phyloP scores from a whole-genome alignment of 2,329 filamentous ascomycete genomes.

The Coniochaeta prunicola region DNA sequence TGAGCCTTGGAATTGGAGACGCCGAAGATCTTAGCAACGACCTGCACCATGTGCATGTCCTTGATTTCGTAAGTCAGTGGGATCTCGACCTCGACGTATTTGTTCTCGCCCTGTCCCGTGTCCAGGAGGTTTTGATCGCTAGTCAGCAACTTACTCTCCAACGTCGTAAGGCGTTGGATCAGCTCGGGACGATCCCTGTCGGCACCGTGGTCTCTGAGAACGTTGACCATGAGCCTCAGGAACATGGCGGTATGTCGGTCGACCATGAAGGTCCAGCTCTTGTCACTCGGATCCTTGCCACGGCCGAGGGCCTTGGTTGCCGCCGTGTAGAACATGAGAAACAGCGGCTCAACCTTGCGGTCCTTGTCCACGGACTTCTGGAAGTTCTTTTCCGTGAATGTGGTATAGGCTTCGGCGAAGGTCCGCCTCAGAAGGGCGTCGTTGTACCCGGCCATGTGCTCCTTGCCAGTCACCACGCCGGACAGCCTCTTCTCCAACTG shows the following conservation, averaged over 20 bases:
- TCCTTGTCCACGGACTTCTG: slow-evolving; percentile 92
- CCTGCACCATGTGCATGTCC: slow-evolving; percentile 90
- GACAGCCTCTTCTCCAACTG: slow-evolving; percentile 65
- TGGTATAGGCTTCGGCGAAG: slow-evolving; percentile 90
- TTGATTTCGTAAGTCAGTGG: slow-evolving; percentile 88
- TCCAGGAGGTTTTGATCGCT: slow-evolving; percentile 84
- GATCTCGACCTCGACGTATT: slow-evolving; percentile 72
- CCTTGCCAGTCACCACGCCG: slow-evolving; percentile 71
- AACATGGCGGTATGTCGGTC: slow-evolving; percentile 94
- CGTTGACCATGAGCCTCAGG: slow-evolving; percentile 74
- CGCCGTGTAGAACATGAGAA: slow-evolving; percentile 93
- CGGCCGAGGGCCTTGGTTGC: slow-evolving; percentile 81
- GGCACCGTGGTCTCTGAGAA: slow-evolving; percentile 77
- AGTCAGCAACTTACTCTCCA: slow-evolving; percentile 89
- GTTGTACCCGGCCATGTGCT: slow-evolving; percentile 80
- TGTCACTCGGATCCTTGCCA: slow-evolving; percentile 68
- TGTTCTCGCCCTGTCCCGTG: slow-evolving; percentile 50
- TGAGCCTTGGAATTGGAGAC: slow-evolving; percentile 74
- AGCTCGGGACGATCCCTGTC: slow-evolving; percentile 80
- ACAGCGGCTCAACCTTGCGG: slow-evolving; percentile 81
- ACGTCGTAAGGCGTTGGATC: slow-evolving; percentile 64
- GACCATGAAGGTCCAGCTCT: slow-evolving; percentile 84
- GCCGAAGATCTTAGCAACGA: slow-evolving; percentile 80
- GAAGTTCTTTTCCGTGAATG: slow-evolving; percentile 82
- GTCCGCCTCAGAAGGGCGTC: slow-evolving; percentile 88